Percentiles rank a stretch among this genome's conserved stretches.
These are phyloP conservation scores for Mucor indicus DNA, from an alignment of 371 early-diverging fungal genomes.

Conservation along the genomic window DNA sequence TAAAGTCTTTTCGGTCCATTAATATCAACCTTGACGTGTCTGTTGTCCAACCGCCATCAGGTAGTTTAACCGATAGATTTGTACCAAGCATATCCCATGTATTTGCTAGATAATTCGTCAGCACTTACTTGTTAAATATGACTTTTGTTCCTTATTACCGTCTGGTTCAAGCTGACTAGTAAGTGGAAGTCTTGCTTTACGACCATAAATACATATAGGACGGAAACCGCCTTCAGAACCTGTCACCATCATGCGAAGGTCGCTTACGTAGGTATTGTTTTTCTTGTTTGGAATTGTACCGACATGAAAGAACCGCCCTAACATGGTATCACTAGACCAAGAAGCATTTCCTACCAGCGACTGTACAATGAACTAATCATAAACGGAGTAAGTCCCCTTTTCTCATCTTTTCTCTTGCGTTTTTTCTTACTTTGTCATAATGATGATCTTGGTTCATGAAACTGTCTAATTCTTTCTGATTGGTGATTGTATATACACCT, in stretches of 20 bases:
- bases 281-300: conserved; percentile 92
- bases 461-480: conserved; percentile 67
- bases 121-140: neutral
- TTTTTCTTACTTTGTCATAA: conserved; percentile 71
- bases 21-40: conserved; percentile 81
- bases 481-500: conserved; percentile 93
- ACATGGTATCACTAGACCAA: conserved; percentile 80
- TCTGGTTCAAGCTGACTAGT: conserved; percentile 55
- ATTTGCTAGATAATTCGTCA: too few species aligned
- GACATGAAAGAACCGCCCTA: conserved; percentile 86
- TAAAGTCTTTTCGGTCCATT: conserved; percentile 94
- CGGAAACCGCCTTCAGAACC: conserved; percentile 69
- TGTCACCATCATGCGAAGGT: conserved; percentile 90
- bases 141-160: too few species aligned
- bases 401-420: neutral
- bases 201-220: conserved; percentile 88
- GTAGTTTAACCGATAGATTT: conserved; percentile 79
- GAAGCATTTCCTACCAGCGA: conserved; percentile 92
- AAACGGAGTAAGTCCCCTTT: neutral
- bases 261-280: conserved; percentile 82
- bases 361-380: conserved; percentile 81
- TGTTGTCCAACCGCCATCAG: conserved; percentile 81
- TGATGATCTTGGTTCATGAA: conserved; percentile 84
- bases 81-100: conserved; percentile 96
- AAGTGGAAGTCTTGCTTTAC: conserved; percentile 80